Base-by-base conservation (phyloP, 2,329 filamentous ascomycete genomes). In the Chaetomium olivaceum region DNA sequence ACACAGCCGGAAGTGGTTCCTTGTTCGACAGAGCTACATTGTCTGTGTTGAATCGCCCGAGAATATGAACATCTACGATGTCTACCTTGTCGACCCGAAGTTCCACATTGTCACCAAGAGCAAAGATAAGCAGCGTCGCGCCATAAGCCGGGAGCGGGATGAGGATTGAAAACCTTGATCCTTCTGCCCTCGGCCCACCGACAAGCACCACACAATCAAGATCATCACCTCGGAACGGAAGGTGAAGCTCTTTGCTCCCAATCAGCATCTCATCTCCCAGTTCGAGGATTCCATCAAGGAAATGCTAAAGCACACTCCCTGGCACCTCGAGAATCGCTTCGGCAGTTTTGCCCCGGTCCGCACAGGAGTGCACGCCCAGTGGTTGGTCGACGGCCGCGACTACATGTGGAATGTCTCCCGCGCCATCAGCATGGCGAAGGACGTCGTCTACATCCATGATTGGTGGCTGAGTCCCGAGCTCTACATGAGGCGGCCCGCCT, bases 351-450 rank as follows among this genome's bases (percentile, higher is more conserved):
- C 95, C 0, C 95, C 95, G 0, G 90, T 98, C 1, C 87, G 95
- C 66, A 88, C 87, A 56, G 90, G 90, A 52, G 93, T 95, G 31
- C 95, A 94, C 79, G 93, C 93, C 2, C 93, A 97, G 74, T 98
- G 94, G 93, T 85, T 99, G 9, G 94, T 99, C 0, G 95, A 99
- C 77, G 95, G 92, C 19, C 88, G 95, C 71, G 95, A 99, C 76
- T 96, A 98, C 81, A 98, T 98, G 94, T 99, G 95, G 95, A 96
- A 97, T 76, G 93, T 98, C 8, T 98, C 94, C 12, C 87, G 94
- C 69, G 95, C 95, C 14, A 96, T 99, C 73, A 95, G 92, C 75
- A 97, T 97, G 88, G 95, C 95, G 9, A 92, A 92, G 73, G 95
- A 98, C 79, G 94, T 98, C 68, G 94, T 99, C 72, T 98, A 98